Base-by-base conservation (phyloP, 345 rosid genomes). In the Salix brachista region DNA sequence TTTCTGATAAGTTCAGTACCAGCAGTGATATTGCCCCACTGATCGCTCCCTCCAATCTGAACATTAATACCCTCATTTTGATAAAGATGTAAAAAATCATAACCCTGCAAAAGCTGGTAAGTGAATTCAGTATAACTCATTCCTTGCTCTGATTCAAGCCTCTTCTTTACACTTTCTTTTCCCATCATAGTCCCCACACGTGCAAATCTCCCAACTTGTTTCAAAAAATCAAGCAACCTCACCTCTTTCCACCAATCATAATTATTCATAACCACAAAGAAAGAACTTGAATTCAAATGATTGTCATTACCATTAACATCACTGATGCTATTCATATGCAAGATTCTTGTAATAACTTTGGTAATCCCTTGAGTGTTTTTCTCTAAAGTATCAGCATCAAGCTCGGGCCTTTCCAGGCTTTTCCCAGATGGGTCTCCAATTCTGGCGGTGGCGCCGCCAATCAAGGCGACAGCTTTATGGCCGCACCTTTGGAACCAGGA, bases 41-140 rank as follows among this genome's bases (percentile, higher is more conserved):
- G 98, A 78, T 93, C 99, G 88, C 99, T 95, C 17, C 99, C 99
- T 23, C 99, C 99, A 75, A 95, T 93, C 77, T 95, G 97, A 77
- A 91, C 97, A 87, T 82, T 93, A 69, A 95, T 84, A 74, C 93
- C 90, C 85, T 90, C 80, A 65, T 90, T 89, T 83, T 87, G 75
- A 78, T 90, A 90, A 87, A 95, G 75, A 78, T 88, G 70, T 32
- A 91, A 74, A 77, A 93, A 91, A 77, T 96, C 99, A 77, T 90
- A 93, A 13, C 97, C 99, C 83, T 96, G 99, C 77, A 96, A 72
- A 58, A 95, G 84, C 92, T 93, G 99, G 78, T 93, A 96, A 41
- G 89, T 93, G 78, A 96, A 91, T 80, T 96, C 98, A 0, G 99
- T 93, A 82, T 90, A 93, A 76, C 99, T 91, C 96, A 96, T 86